Base-by-base conservation (phyloP, 345 rosid genomes). In the Laguncularia racemosa region DNA sequence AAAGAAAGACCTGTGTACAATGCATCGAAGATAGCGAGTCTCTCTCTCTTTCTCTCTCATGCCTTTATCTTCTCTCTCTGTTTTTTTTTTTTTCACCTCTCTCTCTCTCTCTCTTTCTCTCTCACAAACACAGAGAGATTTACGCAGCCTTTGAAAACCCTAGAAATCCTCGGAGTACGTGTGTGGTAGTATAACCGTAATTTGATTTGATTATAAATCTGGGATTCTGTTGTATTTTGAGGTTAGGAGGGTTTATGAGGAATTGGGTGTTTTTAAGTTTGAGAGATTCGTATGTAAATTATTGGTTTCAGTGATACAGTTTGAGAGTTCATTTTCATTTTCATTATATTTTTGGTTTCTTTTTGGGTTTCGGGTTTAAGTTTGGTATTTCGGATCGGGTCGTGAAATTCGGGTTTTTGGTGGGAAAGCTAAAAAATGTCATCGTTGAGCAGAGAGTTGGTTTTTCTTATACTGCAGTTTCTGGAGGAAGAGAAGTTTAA, bases 401-500 rank as follows among this genome's bases (percentile, higher is more conserved):
- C 2, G 28, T 55, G 58, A 46, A 48, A 56, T 28, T 47, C 28
- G 46, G 17, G 33, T 12, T n/a, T 10, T 17, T 49, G 40, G 19
- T 52, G 53, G 17, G 56, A 21, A 23, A 33, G 9, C 14, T 12
- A 13, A 16, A 20, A 55, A 46, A 84, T 87, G 97, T 70, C 93
- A 44, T 80, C 93, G 49, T 68, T 87, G 73, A 84, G 89, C 71
- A 78, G 93, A 60, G 97, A 90, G 72, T 65, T 87, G 72, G 97
- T 90, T 71, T 83, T 83, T 70, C 88, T 87, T 56, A 80, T 87
- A 67, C 90, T 90, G 23, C 97, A 90, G 61, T 90, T 90, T 61
- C 91, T 90, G 8, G 93, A 87, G 50, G 97, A 90, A 73, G 91
- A 90, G 77, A 84, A 87, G 60, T 90, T 78, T 48, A 81, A 78